Base-by-base conservation (phyloP, 2,329 filamentous ascomycete species). In the Sporothrix curviconia region DNA sequence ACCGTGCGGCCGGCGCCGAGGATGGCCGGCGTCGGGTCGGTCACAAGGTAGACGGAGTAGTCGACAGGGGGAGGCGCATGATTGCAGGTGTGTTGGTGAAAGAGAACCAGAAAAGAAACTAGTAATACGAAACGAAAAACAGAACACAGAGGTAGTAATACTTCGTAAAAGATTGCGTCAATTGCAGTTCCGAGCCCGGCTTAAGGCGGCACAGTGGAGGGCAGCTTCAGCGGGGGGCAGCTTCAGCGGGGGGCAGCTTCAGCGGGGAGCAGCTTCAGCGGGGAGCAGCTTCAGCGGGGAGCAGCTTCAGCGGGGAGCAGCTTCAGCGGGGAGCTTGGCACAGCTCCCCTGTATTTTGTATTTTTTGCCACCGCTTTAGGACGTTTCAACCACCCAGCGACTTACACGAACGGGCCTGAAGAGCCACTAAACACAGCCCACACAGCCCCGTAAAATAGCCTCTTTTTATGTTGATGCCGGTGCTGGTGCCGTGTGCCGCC, bases 21-120 rank as follows among this genome's bases (percentile, higher is more conserved):
- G 64, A 96, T 90, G 34, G 84, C 83, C 14, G 86, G 81, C n/a
- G 91, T 95, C 52, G 90, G 94, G 78, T 96, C 92, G 5, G 92
- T 96, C 64, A 96, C 92, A 58, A 96, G 80, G 70, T 96, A 96
- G 39, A 96, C 76, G 50, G 86, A 85, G 70, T 95, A 92, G 72
- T 95, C 84, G 47, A 87, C 76, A 3, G 39, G 19, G 24, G 53
- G 44, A 8, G 19, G 34, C 40, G 22, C 17, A 25, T 49, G 39
- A 32, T n/a, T 15, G 36, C n/a, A n/a, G 1, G n/a, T 4, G 14
- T 11, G 17, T 15, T 4, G 15, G 19, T 19, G 24, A 12, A 15
- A n/a, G 32, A 25, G 19, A 24, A 9, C 4, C 34, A 32, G 44
- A 49, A 24, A 17, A 25, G n/a, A 39, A 28, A 7, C 36, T 8